Conservation (phyloP, 2,329 filamentous ascomycete species). For the Nemania bipapillata region DNA sequence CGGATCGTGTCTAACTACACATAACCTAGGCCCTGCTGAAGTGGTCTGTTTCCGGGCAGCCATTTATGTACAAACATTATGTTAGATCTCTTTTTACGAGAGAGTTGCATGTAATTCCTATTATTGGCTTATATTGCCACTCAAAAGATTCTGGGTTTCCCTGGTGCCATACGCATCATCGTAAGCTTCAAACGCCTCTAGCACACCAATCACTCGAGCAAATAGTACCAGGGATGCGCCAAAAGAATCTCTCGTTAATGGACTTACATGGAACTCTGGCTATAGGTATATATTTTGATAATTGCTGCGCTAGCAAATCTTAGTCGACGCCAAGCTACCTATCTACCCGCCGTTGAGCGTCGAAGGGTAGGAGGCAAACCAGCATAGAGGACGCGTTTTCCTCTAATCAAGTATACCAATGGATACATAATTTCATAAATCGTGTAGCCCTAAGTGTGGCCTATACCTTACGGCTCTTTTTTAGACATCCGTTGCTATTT, state of each 20-base stretch:
- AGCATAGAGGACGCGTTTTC: neutral
- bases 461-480: neutral
- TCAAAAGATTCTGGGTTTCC: neutral
- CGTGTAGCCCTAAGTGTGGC: too few relatives aligned
- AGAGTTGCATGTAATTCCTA: neutral
- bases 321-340: neutral
- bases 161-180: neutral
- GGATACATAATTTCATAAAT: neutral
- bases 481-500: neutral
- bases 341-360: neutral
- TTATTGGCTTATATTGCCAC: neutral
- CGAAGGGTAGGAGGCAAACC: neutral
- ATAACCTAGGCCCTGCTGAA: neutral
- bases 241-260: neutral
- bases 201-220: neutral
- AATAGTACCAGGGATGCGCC: neutral
- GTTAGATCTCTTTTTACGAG: neutral
- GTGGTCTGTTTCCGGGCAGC: neutral
- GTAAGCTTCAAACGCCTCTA: neutral
- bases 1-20: slow-evolving; percentile 11
- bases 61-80: slow-evolving; percentile 20
- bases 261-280: neutral
- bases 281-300: neutral
- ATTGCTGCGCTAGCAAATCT: neutral
- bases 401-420: neutral